These are phyloP conservation scores for Ceratocystis cacaofunesta DNA, from an alignment of 2,329 filamentous ascomycete species.

Conservation along the genomic window DNA sequence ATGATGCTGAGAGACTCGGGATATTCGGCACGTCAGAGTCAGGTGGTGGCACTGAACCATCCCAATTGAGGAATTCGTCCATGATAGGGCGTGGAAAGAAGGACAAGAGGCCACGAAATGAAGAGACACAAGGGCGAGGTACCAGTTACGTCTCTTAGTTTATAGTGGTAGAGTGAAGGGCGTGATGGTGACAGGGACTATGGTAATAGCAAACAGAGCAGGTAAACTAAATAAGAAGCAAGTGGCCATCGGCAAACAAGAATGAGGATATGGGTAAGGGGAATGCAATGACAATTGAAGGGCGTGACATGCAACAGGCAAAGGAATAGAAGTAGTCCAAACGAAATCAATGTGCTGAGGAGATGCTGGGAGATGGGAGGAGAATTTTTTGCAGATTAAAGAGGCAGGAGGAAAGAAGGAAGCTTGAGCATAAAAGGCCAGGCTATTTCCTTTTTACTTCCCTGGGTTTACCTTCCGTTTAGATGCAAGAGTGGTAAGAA, in stretches of 20 bases:
- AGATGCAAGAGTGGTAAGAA: neutral
- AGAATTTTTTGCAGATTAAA: conserved; percentile 1
- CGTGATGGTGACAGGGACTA: neutral
- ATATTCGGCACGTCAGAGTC: neutral
- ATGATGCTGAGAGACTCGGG: conserved; percentile 29
- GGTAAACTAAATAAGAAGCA: neutral
- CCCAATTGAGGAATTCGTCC: conserved; percentile 52
- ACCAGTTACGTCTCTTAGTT: neutral
- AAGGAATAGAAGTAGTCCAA: neutral
- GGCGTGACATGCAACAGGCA: neutral
- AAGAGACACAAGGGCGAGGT: neutral
- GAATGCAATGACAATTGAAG: neutral
- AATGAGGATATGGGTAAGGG: neutral
- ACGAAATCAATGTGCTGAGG: neutral
- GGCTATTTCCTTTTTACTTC: neutral
- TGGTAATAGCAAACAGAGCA: neutral
- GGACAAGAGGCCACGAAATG: neutral
- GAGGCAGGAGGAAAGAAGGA: neutral
- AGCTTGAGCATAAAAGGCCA: neutral
- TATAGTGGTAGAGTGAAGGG: neutral
- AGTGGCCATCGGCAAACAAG: neutral
- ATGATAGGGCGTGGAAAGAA: conserved; percentile 20
- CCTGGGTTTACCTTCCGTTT: neutral
- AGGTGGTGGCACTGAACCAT: conserved; percentile 20
- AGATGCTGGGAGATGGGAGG: neutral